Evolutionary conservation across 148 eudicot genomes (phyloP).

Genomic region (Beta vulgaris): DNA sequence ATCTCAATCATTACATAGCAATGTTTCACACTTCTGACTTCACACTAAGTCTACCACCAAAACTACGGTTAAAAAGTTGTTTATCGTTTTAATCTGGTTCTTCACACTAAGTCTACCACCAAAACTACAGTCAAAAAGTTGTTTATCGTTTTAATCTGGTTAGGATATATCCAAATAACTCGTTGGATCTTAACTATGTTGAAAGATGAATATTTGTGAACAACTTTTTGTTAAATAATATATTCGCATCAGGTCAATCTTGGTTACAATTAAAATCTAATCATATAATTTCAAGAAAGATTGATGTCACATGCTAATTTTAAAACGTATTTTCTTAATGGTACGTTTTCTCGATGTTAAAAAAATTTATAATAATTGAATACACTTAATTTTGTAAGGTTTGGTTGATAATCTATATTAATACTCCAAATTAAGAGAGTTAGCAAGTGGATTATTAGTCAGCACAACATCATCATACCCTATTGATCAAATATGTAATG

Average conservation of each 20-base stretch:
- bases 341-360: neutral
- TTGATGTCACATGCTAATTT: neutral
- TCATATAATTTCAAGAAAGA: neutral
- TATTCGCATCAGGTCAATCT: too few species aligned
- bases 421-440: neutral
- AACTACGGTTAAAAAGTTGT: neutral
- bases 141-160: neutral
- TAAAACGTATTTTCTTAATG: neutral
- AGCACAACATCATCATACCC: constrained; percentile 8
- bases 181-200: too few species aligned
- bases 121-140: neutral
- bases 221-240: too few species aligned
- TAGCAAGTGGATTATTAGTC: neutral
- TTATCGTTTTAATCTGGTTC: too few species aligned
- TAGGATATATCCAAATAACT: too few species aligned
- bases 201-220: too few species aligned
- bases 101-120: neutral
- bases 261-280: too few species aligned
- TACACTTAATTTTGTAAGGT: neutral
- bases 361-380: too few species aligned
- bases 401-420: neutral
- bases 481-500: neutral
- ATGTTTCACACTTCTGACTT: too few species aligned
- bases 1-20: constrained; percentile 7
- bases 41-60: neutral